Evolutionary conservation across 169 alveolate species (phyloP).

Genomic region (Plasmodium coatneyi): DNA sequence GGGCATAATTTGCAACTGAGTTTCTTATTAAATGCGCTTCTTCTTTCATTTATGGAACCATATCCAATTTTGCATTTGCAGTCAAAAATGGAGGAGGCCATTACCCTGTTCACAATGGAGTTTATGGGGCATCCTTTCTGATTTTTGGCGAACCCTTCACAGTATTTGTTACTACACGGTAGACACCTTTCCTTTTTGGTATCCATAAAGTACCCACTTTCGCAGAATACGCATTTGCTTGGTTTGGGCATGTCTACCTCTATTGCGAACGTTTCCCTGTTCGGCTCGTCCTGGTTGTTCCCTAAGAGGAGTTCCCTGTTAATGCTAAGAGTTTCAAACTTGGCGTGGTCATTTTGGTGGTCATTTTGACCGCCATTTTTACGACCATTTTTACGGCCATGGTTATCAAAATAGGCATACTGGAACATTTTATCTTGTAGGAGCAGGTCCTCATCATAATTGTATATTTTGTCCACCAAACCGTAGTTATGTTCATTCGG

Average conservation of each 20-base stretch:
- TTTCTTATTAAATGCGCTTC: constrained; percentile 27
- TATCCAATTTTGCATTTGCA: constrained; percentile 72
- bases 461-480: constrained; percentile 6
- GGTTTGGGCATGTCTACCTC: constrained; percentile 67
- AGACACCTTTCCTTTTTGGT: constrained; percentile 71
- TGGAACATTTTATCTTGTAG: constrained; percentile 8
- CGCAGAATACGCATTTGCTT: constrained; percentile 78
- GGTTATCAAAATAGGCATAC: constrained; percentile 40
- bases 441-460: constrained; percentile 55
- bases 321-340: constrained; percentile 6
- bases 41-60: constrained; percentile 66
- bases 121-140: constrained; percentile 81
- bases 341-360: not conserved
- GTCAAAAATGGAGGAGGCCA: constrained; percentile 52
- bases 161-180: constrained; percentile 77
- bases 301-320: not conserved
- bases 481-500: constrained; percentile 57
- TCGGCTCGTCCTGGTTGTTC: not conserved
- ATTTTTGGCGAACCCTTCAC: constrained; percentile 78
- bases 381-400: not conserved
- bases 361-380: not conserved
- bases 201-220: constrained; percentile 77
- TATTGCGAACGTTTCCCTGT: constrained; percentile 66
- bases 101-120: constrained; percentile 32
- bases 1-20: constrained; percentile 60